Evolutionary conservation across 192 early-diverging fungal genomes (phyloP).

Genomic region (Gigaspora rosea): DNA sequence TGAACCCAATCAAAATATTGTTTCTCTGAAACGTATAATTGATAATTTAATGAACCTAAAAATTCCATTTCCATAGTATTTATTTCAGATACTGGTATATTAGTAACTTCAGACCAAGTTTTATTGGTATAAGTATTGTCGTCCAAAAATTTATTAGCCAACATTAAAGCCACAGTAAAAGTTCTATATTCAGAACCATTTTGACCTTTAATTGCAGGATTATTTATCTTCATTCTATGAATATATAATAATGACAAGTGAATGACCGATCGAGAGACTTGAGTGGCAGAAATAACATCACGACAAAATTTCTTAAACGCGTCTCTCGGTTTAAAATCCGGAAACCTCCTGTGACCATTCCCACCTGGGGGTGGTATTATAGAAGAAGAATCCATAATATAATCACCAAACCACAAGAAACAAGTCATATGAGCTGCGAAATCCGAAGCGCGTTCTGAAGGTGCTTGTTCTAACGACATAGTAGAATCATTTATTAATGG

Average conservation of each 20-base stretch:
- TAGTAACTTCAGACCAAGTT: constrained; percentile 85
- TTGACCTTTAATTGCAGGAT: constrained; percentile 59
- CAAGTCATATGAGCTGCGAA: constrained; percentile 62
- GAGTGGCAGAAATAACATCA: constrained; percentile 60
- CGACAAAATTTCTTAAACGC: constrained; percentile 52
- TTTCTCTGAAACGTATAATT: constrained; percentile 65
- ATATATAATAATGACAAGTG: constrained; percentile 67
- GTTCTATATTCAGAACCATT: constrained; percentile 79
- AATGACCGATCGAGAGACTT: constrained; percentile 65
- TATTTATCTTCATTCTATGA: constrained; percentile 54
- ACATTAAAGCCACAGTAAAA: constrained; percentile 83
- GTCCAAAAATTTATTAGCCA: constrained; percentile 83
- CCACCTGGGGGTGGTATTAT: constrained; percentile 11
- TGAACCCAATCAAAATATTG: constrained; percentile 73
- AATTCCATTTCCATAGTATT: constrained; percentile 90
- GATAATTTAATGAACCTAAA: constrained; percentile 72
- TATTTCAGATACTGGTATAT: constrained; percentile 76
- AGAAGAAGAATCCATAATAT: constrained; percentile 1
- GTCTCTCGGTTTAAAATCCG: constrained; percentile 17
- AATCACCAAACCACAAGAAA: constrained; percentile 40
- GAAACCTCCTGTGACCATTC: constrained; percentile 6
- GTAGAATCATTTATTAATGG: not conserved
- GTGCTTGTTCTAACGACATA: not conserved
- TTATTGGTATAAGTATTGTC: constrained; percentile 91
- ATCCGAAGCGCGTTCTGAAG: constrained; percentile 38